Conservation (phyloP, 768 basidiomycete genomes). For the Megacollybia marginata region DNA sequence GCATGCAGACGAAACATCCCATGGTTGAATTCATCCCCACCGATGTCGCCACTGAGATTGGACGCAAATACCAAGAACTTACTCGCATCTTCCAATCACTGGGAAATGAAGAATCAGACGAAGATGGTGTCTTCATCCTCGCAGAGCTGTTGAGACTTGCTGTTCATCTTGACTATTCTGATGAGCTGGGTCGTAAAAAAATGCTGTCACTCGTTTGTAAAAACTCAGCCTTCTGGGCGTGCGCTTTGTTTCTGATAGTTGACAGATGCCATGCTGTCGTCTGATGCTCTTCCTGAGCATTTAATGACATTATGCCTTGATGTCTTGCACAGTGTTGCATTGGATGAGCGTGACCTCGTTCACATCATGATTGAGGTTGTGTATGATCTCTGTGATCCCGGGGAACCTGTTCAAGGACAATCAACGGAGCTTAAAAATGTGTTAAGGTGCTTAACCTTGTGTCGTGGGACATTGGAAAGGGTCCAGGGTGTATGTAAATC, state of each 20-base stretch:
- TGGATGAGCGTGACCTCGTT: slow-evolving; percentile 78
- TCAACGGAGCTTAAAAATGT: no score
- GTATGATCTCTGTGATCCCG: slow-evolving; percentile 9
- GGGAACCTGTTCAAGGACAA: no score
- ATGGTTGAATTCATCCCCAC: background rate
- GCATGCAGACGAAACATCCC: background rate
- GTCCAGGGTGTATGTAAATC: slow-evolving; percentile 48
- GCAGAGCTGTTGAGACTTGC: slow-evolving; percentile 57
- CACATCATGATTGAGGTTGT: slow-evolving; percentile 85
- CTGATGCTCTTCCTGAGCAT: slow-evolving; percentile 58
- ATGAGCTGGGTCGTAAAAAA: slow-evolving; percentile 84
- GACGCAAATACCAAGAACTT: background rate
- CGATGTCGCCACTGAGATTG: background rate
- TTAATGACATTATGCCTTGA: slow-evolving; percentile 76
- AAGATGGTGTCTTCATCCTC: background rate
- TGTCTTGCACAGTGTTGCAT: slow-evolving; percentile 64
- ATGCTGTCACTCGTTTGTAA: slow-evolving; percentile 81
- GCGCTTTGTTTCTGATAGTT: slow-evolving; percentile 1
- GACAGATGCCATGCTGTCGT: slow-evolving; percentile 74
- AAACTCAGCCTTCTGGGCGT: slow-evolving; percentile 21
- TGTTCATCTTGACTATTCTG: slow-evolving; percentile 78
- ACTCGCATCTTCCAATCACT: background rate
- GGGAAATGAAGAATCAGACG: background rate
- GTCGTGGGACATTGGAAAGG: slow-evolving; percentile 29
- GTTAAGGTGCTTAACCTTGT: no score